Evolutionary conservation across 2,329 filamentous ascomycete species (phyloP).

Genomic region (Colletotrichum salicis): DNA sequence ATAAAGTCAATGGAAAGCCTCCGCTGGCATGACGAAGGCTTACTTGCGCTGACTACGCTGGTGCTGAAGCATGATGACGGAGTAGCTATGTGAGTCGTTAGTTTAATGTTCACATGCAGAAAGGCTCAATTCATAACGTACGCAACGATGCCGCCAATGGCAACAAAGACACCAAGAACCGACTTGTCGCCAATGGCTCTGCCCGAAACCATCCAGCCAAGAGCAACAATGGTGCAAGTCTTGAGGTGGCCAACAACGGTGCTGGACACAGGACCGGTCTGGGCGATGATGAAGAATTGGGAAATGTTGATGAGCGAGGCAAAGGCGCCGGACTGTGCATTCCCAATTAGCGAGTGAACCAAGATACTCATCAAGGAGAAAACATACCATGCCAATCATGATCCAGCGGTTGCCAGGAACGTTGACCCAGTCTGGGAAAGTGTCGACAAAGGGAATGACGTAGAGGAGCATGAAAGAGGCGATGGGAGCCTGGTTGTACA

Average conservation of each 20-base stretch:
- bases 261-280: slow-evolving; percentile 71
- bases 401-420: slow-evolving; percentile 64
- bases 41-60: slow-evolving; percentile 40
- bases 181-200: slow-evolving; percentile 66
- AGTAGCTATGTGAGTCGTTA: slow-evolving; percentile 51
- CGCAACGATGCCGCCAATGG: slow-evolving; percentile 67
- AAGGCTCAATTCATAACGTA: slow-evolving; percentile 49
- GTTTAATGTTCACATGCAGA: background rate
- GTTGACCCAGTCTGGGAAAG: slow-evolving; percentile 66
- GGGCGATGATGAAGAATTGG: slow-evolving; percentile 71
- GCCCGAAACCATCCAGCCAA: slow-evolving; percentile 69
- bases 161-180: slow-evolving; percentile 64
- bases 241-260: slow-evolving; percentile 75
- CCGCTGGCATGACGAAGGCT: background rate
- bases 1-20: background rate
- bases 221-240: slow-evolving; percentile 72
- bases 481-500: slow-evolving; percentile 75
- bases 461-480: slow-evolving; percentile 72
- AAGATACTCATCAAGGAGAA: background rate
- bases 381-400: slow-evolving; percentile 67
- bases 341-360: background rate
- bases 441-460: slow-evolving; percentile 73
- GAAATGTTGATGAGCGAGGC: slow-evolving; percentile 74
- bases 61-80: slow-evolving; percentile 58
- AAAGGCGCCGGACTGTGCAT: slow-evolving; percentile 66